A percentile compares a stretch with the other conserved stretches of the same genome.
Evolutionary conservation across 352 stramenopile species (phyloP).

Genomic region (Globisporangium splendens): DNA sequence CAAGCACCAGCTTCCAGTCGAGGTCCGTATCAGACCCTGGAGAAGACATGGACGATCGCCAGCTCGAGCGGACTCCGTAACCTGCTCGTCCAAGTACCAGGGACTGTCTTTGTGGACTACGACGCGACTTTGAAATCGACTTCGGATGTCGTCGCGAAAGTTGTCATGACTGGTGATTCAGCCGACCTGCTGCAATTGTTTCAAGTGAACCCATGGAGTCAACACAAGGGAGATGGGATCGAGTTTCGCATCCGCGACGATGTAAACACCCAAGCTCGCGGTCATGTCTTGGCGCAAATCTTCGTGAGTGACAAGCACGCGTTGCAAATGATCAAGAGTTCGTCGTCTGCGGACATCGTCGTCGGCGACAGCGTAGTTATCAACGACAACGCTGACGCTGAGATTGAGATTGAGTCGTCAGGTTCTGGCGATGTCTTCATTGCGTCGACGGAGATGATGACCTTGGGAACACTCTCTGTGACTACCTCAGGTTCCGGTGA

Average conservation of each 20-base stretch:
- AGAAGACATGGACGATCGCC: constrained; percentile 3
- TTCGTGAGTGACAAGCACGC: not conserved
- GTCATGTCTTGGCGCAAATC: not conserved
- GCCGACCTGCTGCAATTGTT: constrained; percentile 37
- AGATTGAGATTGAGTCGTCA: not conserved
- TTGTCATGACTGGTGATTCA: constrained; percentile 56
- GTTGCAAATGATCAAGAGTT: not conserved
- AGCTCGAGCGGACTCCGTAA: not conserved
- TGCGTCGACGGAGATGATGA: not conserved
- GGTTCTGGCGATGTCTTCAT: constrained; percentile 7
- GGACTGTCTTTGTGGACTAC: constrained; percentile 3
- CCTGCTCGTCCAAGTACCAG: constrained; percentile 1
- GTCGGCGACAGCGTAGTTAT: not conserved
- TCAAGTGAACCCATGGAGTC: constrained; percentile 18
- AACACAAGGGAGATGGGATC: not conserved
- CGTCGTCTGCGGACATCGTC: not conserved
- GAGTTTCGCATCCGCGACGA: not conserved
- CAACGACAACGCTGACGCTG: not conserved
- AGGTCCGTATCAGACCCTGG: not conserved
- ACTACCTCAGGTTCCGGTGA: too few species aligned
- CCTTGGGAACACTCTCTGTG: not conserved
- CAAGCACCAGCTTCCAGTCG: too few species aligned
- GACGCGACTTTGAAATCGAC: not conserved
- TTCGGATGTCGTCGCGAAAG: constrained; percentile 29
- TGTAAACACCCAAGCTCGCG: not conserved